Evolutionary conservation across 202 grass and related monocot genomes (phyloP), one percentile per base, ranked within the genome.

Genomic region (Saccharum hybrid): DNA sequence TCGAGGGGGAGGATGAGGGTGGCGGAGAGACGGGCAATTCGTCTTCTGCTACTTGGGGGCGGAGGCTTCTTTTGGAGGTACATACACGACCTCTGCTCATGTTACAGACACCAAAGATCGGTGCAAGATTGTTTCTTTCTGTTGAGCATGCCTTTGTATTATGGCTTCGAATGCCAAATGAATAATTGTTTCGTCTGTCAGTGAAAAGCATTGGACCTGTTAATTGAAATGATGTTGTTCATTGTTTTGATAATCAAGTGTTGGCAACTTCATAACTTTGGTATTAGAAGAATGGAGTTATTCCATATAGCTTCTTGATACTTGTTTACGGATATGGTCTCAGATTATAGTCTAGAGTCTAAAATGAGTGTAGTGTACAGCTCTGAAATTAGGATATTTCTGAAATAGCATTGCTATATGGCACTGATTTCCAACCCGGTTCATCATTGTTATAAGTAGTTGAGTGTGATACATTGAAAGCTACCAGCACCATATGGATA

Each of bases 381-480:
- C 52, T 52, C n/a, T 68, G 28, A 49, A 84, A 30, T 70, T 45
- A 77, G 52, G 74, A 19, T 11, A 31, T 60, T 71, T 84, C 30
- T 5, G 5, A 69, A 80, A 33, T 57, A 79, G 65, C 51, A 70
- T 76, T 15, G 19, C 79, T 51, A 2, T 65, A 45, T 18, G 28
- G 7, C 43, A 46, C 15, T 76, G 38, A 71, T 26, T 39, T 66
- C n/a, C 19, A 42, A 34, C 4, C 41, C 13, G 26, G 46, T 4
- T 3, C 0, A 9, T 2, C 0, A 9, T 10, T 8, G 40, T 61
- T 62, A 39, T n/a, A 59, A 30, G 48, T 28, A 72, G 14, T 46
- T 57, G 34, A 61, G 82, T 42, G 21, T 54, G 63, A 54, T 80
- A 49, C 19, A 23, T 79, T 18, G 12, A 48, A 41, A 69, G n/a